Evolutionary conservation across 441 rosid genomes (phyloP).

Genomic region (Viola pubescens): DNA sequence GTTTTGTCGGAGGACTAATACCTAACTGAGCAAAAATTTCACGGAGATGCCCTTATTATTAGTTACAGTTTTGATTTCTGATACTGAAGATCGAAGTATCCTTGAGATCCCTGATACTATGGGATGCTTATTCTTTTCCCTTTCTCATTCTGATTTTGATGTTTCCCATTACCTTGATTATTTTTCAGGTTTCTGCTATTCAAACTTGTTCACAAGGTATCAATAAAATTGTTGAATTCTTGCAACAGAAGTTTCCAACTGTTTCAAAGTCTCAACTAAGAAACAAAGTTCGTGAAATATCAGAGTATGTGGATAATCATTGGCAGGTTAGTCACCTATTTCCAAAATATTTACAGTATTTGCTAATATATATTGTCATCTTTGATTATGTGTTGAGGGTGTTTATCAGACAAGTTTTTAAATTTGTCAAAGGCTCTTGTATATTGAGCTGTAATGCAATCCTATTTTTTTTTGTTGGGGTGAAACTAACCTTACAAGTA

Average conservation of each 20-base stretch:
- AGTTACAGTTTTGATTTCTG: neutral
- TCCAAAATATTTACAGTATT: neutral
- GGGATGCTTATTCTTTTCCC: neutral
- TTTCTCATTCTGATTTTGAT: neutral
- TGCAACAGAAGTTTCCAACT: constrained; percentile 71
- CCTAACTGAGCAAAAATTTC: neutral
- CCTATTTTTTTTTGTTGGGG: too few species aligned
- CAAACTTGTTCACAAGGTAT: constrained; percentile 47
- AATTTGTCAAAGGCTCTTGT: too few species aligned
- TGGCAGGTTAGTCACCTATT: constrained; percentile 68
- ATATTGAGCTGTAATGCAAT: too few species aligned
- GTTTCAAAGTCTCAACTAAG: constrained; percentile 51
- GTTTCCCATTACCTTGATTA: constrained; percentile 12
- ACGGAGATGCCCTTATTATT: neutral
- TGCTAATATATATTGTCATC: neutral
- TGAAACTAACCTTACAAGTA: too few species aligned
- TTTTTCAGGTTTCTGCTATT: constrained; percentile 55
- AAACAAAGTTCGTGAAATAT: constrained; percentile 78
- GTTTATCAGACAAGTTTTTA: neutral
- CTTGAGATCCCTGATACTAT: neutral
- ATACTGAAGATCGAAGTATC: neutral
- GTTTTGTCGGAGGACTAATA: neutral
- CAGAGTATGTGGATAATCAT: constrained; percentile 62
- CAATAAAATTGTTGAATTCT: constrained; percentile 48
- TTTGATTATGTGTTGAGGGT: neutral